phyloP scores from a whole-genome alignment of 139 green algal species.

The Picochlorum sp. region DNA sequence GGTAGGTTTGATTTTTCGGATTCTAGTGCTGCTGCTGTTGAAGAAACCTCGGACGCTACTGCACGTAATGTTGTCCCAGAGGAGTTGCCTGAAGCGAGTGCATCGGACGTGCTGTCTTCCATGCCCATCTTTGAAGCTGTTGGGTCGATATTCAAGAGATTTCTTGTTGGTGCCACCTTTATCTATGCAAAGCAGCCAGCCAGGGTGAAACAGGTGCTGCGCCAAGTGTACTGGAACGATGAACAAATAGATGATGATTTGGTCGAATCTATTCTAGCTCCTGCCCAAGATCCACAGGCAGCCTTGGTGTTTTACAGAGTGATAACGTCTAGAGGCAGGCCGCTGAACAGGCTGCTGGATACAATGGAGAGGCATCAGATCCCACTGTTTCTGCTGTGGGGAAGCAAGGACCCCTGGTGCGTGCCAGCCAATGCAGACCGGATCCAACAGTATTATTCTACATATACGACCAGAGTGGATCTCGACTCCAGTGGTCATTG shows the following conservation, averaged over 20 bases:
- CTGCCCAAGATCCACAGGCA: conserved; percentile 50
- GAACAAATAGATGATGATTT: conserved; percentile 46
- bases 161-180: conserved; percentile 52
- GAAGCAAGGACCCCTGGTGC: conserved; percentile 63
- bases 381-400: conserved; percentile 67
- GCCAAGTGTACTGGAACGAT: conserved; percentile 43
- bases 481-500: conserved; percentile 52
- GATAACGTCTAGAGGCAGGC: conserved; percentile 32
- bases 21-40: not conserved
- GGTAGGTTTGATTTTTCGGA: conserved; percentile 32
- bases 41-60: not conserved
- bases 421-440: conserved; percentile 38
- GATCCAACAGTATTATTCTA: conserved; percentile 54
- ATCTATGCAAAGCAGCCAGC: conserved; percentile 53
- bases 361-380: conserved; percentile 17
- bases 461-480: conserved; percentile 28
- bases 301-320: conserved; percentile 69
- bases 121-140: not conserved
- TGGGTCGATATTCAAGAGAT: conserved; percentile 23
- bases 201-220: conserved; percentile 56
- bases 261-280: conserved; percentile 39
- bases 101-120: not conserved
- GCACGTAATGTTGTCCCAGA: too few relatives aligned
- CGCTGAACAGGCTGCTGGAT: conserved; percentile 42
- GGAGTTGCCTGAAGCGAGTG: not conserved